phyloP scores from a whole-genome alignment of 2,329 filamentous ascomycete genomes.

The Raffaelea albimanens region DNA sequence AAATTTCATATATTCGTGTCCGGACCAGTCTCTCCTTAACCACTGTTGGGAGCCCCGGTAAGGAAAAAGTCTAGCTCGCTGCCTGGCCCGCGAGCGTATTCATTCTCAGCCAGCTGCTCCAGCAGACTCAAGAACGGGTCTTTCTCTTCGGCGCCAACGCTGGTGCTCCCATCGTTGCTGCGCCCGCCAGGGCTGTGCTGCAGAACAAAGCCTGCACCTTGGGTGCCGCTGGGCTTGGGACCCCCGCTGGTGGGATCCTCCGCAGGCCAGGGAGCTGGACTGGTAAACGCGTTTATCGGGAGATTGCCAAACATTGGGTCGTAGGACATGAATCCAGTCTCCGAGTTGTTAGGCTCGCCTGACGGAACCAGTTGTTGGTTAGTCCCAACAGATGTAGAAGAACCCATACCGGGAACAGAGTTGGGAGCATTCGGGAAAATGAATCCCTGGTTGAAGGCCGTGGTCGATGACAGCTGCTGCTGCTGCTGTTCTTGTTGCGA shows the following conservation, averaged over 20 bases:
- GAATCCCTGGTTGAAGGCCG: not conserved
- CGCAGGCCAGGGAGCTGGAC: slow-evolving; percentile 39
- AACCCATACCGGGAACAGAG: too few relatives aligned
- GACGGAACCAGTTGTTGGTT: too few relatives aligned
- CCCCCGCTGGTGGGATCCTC: slow-evolving; percentile 22
- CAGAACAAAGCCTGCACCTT: slow-evolving; percentile 11
- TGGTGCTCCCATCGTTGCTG: slow-evolving; percentile 38
- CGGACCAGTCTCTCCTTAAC: not conserved
- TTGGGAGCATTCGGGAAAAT: too few relatives aligned
- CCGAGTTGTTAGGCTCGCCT: too few relatives aligned
- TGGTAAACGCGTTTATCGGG: slow-evolving; percentile 43
- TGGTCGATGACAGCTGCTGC: not conserved
- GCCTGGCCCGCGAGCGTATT: slow-evolving; percentile 57
- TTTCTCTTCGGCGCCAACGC: slow-evolving; percentile 52
- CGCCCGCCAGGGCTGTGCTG: slow-evolving; percentile 35
- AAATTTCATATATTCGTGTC: too few relatives aligned
- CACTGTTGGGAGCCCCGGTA: slow-evolving; percentile 4
- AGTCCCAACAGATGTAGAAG: too few relatives aligned
- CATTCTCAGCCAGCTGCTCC: slow-evolving; percentile 76
- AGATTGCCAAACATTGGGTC: slow-evolving; percentile 53
- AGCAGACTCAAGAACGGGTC: slow-evolving; percentile 72
- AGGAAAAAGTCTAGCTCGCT: slow-evolving; percentile 75
- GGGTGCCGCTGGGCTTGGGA: slow-evolving; percentile 7
- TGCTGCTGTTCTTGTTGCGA: not conserved
- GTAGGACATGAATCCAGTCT: slow-evolving; percentile 25